These are phyloP conservation scores for Monosporascus sp. DNA, from an alignment of 2,329 filamentous ascomycete genomes.

Conservation along the genomic window DNA sequence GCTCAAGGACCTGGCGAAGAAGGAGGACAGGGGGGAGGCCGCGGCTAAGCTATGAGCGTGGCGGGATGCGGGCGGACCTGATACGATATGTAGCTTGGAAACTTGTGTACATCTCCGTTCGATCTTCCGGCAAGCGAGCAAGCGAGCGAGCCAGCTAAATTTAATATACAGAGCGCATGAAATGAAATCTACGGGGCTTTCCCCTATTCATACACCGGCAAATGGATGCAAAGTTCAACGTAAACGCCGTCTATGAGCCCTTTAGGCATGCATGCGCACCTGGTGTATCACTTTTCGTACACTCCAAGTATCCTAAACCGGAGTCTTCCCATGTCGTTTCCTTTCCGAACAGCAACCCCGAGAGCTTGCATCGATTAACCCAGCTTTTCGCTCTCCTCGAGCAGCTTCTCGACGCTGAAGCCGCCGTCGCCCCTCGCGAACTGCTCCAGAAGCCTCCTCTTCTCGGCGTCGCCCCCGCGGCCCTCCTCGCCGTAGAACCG, in stretches of 20 bases:
- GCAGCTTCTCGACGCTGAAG: conserved; percentile 78
- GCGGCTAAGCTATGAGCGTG: conserved; percentile 22
- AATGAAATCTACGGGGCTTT: not conserved
- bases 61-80: too few species aligned
- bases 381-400: conserved; percentile 86
- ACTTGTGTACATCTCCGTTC: too few species aligned
- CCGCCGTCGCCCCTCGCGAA: conserved; percentile 72
- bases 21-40: conserved; percentile 20
- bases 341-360: not conserved
- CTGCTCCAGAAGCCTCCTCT: conserved; percentile 69
- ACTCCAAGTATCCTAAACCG: not conserved
- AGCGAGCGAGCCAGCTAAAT: not conserved
- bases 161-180: not conserved
- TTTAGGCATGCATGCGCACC: not conserved
- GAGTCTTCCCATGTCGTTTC: not conserved
- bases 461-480: conserved; percentile 53
- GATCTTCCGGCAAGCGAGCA: too few species aligned
- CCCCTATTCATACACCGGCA: not conserved
- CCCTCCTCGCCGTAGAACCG: conserved; percentile 70
- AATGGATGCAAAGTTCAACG: not conserved
- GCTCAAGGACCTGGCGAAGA: conserved; percentile 40
- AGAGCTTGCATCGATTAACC: conserved; percentile 27
- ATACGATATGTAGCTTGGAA: too few species aligned
- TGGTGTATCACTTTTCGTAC: not conserved
- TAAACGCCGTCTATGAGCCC: conserved; percentile 2